Evolutionary conservation across 176 grass and related monocot genomes (phyloP).

Genomic region (Zoysia pacifica): DNA sequence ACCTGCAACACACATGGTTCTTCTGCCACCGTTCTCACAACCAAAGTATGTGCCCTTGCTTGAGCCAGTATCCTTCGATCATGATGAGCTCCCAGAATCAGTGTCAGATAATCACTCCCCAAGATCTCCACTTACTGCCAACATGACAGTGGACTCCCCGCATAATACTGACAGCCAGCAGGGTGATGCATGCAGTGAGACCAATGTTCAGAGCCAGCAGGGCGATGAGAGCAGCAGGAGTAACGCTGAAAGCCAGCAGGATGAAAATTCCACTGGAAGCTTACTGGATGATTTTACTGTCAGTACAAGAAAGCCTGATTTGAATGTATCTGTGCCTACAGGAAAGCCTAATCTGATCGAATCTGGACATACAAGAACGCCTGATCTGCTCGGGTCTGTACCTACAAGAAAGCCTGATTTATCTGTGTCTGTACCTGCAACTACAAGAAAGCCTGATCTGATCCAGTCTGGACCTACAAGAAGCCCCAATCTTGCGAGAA

Average conservation of each 20-base stretch:
- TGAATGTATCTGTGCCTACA: constrained; percentile 9
- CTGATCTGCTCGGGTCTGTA: constrained; percentile 9
- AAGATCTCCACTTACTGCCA: constrained; percentile 39
- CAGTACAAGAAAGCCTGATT: constrained; percentile 32
- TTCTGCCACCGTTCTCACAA: constrained; percentile 46
- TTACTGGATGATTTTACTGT: constrained; percentile 43
- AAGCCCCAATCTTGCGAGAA: constrained; percentile 6
- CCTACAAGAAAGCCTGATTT: constrained; percentile 21
- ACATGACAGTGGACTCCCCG: constrained; percentile 28
- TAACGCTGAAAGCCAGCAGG: constrained; percentile 37
- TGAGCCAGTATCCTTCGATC: constrained; percentile 47
- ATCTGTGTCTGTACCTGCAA: background rate
- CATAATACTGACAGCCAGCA: constrained; percentile 35
- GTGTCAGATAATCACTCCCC: constrained; percentile 51
- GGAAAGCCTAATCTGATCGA: constrained; percentile 14
- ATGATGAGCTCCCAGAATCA: constrained; percentile 49
- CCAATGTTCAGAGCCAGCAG: constrained; percentile 43
- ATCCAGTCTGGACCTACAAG: background rate
- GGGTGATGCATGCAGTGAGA: constrained; percentile 51
- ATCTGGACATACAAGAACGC: background rate
- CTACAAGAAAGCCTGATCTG: background rate
- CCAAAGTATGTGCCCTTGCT: constrained; percentile 56
- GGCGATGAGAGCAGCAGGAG: constrained; percentile 33
- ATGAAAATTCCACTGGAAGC: constrained; percentile 45
- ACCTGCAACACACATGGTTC: constrained; percentile 64